Conservation (phyloP, 1,139 yeast genomes). For the Debaryomycetaceae sp. region DNA sequence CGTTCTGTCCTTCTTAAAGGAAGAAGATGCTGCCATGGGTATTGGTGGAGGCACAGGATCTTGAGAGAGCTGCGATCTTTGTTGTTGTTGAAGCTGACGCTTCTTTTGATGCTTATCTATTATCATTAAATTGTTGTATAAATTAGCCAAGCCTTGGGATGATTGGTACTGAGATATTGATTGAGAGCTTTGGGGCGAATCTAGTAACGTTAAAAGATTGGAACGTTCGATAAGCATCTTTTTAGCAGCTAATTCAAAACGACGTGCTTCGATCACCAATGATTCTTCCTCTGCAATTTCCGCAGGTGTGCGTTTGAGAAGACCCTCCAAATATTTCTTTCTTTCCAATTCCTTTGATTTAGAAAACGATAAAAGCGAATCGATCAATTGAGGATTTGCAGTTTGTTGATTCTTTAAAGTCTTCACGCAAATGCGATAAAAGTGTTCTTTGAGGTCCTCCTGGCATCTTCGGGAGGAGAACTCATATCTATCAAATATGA, state of each 20-base stretch:
- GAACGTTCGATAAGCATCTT: conserved; percentile 83
- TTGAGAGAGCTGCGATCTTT: conserved; percentile 25
- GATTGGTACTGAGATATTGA: conserved; percentile 75
- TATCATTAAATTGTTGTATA: conserved; percentile 76
- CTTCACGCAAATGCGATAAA: conserved; percentile 50
- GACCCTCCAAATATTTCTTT: conserved; percentile 72
- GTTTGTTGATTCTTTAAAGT: conserved; percentile 45
- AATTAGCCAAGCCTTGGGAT: conserved; percentile 85
- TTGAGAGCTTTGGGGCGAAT: conserved; percentile 83
- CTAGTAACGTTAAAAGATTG: conserved; percentile 71
- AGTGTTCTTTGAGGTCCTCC: conserved; percentile 83
- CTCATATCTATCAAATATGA: conserved; percentile 72
- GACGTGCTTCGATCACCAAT: conserved; percentile 83
- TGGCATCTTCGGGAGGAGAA: conserved; percentile 35
- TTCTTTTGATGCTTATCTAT: conserved; percentile 62
- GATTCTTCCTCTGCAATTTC: conserved; percentile 98
- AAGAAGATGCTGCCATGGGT: conserved; percentile 55
- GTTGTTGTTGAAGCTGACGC: conserved; percentile 41
- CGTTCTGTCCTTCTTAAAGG: conserved; percentile 46
- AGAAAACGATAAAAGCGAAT: conserved; percentile 53
- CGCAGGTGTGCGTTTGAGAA: conserved; percentile 84
- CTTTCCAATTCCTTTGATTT: conserved; percentile 70
- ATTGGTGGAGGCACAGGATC: conserved; percentile 61
- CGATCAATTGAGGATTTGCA: conserved; percentile 45
- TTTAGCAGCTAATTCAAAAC: conserved; percentile 90